phyloP scores from a whole-genome alignment of 345 rosid species.

The Eucalyptus dawsonii region DNA sequence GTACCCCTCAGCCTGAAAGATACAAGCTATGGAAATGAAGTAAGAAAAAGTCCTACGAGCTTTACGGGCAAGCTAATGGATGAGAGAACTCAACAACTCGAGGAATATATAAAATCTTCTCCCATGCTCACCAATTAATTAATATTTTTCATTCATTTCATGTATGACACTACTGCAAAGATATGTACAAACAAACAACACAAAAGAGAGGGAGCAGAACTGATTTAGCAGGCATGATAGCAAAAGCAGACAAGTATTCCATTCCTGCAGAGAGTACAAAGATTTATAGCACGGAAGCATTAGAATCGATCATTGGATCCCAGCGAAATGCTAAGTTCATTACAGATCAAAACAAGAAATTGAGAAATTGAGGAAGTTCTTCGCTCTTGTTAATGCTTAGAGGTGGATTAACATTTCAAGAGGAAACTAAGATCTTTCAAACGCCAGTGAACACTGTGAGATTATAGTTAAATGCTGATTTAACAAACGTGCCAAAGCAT shows the following conservation, averaged over 20 bases:
- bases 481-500: background rate
- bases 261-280: background rate
- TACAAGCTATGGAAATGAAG: background rate
- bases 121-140: background rate
- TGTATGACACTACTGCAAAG: background rate
- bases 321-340: background rate
- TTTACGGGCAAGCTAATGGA: background rate
- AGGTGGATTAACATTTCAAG: background rate
- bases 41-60: background rate
- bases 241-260: background rate
- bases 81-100: background rate
- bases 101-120: background rate
- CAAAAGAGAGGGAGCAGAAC: background rate
- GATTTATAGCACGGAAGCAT: background rate
- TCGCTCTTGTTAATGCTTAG: background rate
- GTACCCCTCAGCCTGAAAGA: conserved; percentile 72
- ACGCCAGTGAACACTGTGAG: background rate
- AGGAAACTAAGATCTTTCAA: background rate
- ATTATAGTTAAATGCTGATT: background rate
- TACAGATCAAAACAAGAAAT: background rate
- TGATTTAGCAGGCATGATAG: background rate
- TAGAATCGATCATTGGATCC: background rate
- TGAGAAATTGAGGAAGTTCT: background rate
- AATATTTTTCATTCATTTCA: background rate
- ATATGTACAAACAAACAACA: background rate